Conservation (phyloP, 2,329 filamentous ascomycete species). For the Tolypocladium cylindrosporum region DNA sequence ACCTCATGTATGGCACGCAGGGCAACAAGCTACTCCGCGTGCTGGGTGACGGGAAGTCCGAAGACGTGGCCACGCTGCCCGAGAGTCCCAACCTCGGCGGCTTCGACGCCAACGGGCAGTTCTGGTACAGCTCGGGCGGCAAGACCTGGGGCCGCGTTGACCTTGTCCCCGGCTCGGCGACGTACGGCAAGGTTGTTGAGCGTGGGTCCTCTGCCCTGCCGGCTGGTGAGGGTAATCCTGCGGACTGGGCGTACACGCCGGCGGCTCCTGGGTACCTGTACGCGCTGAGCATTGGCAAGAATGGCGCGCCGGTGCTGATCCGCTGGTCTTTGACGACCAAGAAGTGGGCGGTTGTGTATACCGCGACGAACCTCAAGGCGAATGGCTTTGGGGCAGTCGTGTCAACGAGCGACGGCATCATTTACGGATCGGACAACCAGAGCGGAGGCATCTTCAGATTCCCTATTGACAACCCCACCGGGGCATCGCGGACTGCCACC, state of each 20-base stretch:
- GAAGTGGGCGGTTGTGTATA: background rate
- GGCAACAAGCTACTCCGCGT: background rate
- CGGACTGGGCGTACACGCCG: background rate
- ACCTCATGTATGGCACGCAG: background rate
- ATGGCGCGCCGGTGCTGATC: background rate
- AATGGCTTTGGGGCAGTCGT: background rate
- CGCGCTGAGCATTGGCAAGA: background rate
- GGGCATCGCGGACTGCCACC: background rate
- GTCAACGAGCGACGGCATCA: background rate
- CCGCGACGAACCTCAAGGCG: background rate
- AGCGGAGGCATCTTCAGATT: background rate
- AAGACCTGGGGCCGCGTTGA: background rate
- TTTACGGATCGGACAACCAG: background rate
- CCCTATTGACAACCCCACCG: background rate
- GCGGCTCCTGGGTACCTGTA: background rate
- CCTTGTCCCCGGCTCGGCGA: background rate
- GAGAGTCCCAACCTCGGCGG: background rate
- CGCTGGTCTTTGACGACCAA: background rate
- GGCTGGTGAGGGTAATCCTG: background rate
- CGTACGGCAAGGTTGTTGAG: background rate
- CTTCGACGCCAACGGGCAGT: background rate
- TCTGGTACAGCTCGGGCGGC: background rate
- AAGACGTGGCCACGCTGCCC: background rate
- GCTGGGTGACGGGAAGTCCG: background rate
- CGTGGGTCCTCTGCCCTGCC: background rate